These are phyloP conservation scores for Dictyophora rubrovolvata DNA, from an alignment of 768 basidiomycete genomes.

Conservation along the genomic window DNA sequence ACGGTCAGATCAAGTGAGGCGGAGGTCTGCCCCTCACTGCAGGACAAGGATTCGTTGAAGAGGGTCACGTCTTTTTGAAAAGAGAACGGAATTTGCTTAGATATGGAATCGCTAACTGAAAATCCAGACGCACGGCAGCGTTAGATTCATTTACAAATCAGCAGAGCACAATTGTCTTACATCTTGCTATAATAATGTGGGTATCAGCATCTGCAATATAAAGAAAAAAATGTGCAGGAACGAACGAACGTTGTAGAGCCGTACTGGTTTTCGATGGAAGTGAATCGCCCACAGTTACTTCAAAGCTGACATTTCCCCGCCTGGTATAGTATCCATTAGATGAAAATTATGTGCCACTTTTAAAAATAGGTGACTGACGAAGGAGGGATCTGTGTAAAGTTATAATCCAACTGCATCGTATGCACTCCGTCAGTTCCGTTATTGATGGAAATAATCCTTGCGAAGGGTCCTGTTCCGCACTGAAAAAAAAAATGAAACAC, in stretches of 20 bases:
- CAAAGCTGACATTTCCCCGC: slow-evolving; percentile 18
- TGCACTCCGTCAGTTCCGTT: slow-evolving; percentile 11
- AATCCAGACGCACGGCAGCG: too few species aligned
- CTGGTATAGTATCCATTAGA: not conserved
- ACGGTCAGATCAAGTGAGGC: too few species aligned
- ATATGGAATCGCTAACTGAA: too few species aligned
- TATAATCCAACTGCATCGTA: slow-evolving; percentile 31
- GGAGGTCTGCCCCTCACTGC: too few species aligned
- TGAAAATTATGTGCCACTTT: too few species aligned
- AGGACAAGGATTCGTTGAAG: too few species aligned
- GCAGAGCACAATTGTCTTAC: too few species aligned
- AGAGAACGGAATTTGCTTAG: too few species aligned
- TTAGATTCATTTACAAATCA: too few species aligned
- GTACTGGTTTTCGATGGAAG: not conserved
- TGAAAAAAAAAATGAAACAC: not conserved
- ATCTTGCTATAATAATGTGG: not conserved
- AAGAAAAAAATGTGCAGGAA: slow-evolving; percentile 37
- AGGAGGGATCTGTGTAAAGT: slow-evolving; percentile 19
- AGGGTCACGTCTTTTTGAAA: too few species aligned
- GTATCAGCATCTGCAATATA: slow-evolving; percentile 25
- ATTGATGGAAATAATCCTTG: not conserved
- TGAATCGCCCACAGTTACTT: slow-evolving; percentile 8
- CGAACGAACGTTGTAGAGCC: not conserved
- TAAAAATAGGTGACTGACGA: not conserved
- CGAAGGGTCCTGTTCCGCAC: slow-evolving; percentile 10